phyloP scores from a whole-genome alignment of 768 basidiomycete species.

The Boletus vinaceobasis region DNA sequence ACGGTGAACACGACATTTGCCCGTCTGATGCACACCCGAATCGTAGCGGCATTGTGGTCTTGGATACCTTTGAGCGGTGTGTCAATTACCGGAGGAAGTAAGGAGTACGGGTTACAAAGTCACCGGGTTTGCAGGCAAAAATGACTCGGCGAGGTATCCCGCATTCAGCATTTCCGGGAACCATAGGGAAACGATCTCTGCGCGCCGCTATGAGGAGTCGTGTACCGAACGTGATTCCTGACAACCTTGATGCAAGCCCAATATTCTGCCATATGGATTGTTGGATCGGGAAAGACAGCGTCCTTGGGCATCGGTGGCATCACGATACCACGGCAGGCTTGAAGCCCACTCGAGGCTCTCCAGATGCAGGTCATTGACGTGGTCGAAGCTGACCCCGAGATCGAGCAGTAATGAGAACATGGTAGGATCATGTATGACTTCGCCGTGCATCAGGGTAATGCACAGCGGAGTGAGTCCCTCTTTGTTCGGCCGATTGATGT shows the following conservation, averaged over 20 bases:
- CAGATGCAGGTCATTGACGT: not conserved
- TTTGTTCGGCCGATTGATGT: not conserved
- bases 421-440: not conserved
- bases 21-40: not conserved
- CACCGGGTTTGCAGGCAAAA: not conserved
- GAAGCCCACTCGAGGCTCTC: not conserved
- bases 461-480: not conserved
- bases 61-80: not conserved
- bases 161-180: no score
- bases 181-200: no score
- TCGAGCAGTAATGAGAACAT: not conserved
- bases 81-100: not conserved
- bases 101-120: not conserved
- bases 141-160: not conserved
- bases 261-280: no score
- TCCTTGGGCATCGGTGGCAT: not conserved
- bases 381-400: not conserved
- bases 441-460: not conserved
- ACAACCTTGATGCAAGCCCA: no score
- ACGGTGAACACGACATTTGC: not conserved
- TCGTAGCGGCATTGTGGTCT: accelerated
- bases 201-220: not conserved
- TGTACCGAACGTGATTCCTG: no score
- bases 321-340: not conserved
- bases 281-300: not conserved